Evolutionary conservation across 768 basidiomycete genomes (phyloP).

Genomic region (Phaeotremella skinneri): DNA sequence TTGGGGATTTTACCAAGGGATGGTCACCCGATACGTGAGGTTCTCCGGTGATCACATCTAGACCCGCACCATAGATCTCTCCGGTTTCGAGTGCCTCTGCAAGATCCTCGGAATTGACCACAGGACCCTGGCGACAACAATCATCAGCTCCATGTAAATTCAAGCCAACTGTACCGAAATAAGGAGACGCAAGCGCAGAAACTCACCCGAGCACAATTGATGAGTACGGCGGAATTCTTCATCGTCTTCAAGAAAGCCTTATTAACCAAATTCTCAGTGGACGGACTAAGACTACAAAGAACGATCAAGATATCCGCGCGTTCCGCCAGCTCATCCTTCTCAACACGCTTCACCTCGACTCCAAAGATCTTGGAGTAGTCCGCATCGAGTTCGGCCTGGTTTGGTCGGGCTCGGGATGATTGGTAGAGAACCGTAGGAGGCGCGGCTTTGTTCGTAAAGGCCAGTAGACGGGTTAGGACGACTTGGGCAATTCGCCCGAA

Average conservation of each 20-base stretch:
- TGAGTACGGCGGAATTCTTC: constrained; percentile 77
- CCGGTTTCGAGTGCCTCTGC: constrained; percentile 70
- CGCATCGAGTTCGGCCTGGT: constrained; percentile 44
- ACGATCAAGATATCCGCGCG: constrained; percentile 83
- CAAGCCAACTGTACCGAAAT: too few relatives aligned
- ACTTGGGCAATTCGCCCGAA: constrained; percentile 92
- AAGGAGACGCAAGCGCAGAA: background rate
- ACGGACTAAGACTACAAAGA: constrained; percentile 56
- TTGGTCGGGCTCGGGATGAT: constrained; percentile 32
- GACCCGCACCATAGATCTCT: constrained; percentile 85
- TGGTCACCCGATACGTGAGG: constrained; percentile 72
- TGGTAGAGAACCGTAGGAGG: constrained; percentile 41
- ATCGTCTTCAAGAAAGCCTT: constrained; percentile 72
- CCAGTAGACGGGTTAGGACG: constrained; percentile 70
- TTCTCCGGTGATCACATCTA: constrained; percentile 94
- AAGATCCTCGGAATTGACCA: constrained; percentile 88
- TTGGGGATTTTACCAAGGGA: constrained; percentile 72
- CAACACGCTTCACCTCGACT: constrained; percentile 59
- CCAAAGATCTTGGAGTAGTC: constrained; percentile 43
- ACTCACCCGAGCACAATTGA: constrained; percentile 73
- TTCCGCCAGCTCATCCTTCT: constrained; percentile 65
- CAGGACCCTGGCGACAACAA: constrained; percentile 55
- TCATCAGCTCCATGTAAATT: background rate
- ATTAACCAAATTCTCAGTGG: constrained; percentile 71
- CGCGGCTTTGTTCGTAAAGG: constrained; percentile 59